These are phyloP conservation scores for Diaporthe amygdali DNA, from an alignment of 2,329 filamentous ascomycete species.

Conservation along the genomic window DNA sequence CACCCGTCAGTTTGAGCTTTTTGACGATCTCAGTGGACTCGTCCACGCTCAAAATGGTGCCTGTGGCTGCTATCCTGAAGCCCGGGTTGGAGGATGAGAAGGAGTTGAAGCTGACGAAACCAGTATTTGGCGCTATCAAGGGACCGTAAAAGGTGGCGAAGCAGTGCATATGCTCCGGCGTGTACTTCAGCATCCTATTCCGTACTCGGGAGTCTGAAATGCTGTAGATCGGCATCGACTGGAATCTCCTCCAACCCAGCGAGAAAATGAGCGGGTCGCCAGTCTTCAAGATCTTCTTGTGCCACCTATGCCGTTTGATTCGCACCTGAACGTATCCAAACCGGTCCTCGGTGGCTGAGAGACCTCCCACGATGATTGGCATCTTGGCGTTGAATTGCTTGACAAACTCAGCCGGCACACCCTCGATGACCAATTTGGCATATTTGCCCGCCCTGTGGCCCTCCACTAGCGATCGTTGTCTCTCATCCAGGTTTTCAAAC, in stretches of 20 bases:
- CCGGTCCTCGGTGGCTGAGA: constrained; percentile 90
- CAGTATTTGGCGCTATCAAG: constrained; percentile 92
- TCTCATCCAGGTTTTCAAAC: constrained; percentile 85
- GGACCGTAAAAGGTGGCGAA: constrained; percentile 96
- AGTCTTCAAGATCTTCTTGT: constrained; percentile 98
- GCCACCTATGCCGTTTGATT: constrained; percentile 97
- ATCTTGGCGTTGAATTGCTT: constrained; percentile 79
- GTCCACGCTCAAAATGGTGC: constrained; percentile 91
- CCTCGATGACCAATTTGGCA: constrained; percentile 86
- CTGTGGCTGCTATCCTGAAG: constrained; percentile 93
- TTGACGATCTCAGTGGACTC: constrained; percentile 98
- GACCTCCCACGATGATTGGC: constrained; percentile 88
- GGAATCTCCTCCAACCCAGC: constrained; percentile 94
- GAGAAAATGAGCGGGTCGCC: constrained; percentile 98
- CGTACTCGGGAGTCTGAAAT: constrained; percentile 92
- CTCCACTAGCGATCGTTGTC: constrained; percentile 82
- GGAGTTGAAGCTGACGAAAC: constrained; percentile 92
- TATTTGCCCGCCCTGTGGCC: constrained; percentile 93
- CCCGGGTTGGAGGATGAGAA: constrained; percentile 84
- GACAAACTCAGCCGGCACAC: constrained; percentile 90
- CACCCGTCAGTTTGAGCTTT: constrained; percentile 95
- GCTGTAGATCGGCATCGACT: constrained; percentile 90
- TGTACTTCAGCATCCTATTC: constrained; percentile 99
- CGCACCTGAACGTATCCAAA: constrained; percentile 95
- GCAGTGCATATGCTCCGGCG: constrained; percentile 99